Evolutionary conservation across 208 protist species (phyloP), one percentile per base, ranked within the genome.

Genomic region (Balamuthia mandrillaris): DNA sequence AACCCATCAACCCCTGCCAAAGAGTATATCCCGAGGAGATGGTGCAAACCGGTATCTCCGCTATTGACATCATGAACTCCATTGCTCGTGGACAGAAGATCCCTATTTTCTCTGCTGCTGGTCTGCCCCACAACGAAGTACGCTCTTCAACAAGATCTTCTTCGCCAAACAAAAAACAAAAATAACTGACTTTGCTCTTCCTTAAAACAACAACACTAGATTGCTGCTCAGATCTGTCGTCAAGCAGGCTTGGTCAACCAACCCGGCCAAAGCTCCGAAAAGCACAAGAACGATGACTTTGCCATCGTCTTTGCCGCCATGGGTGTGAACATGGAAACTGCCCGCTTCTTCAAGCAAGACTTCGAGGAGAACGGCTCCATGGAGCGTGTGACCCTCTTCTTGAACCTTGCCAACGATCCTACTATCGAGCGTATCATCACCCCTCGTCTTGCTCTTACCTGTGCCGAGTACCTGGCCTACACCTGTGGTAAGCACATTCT

Each of bases 31-130:
- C 99, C 33, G 93, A 99, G 95, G 97, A 99, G 92, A 99, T 99
- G 98, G 99, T 99, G 87, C 98, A 99, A 94, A 99, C 99, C 10
- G 99, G 99, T 91, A 99, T 99, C 87, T 99, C 96, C 31, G 97
- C 98, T 81, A 99, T 99, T 82, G 99, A 99, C 90, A 95, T 98
- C 49, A 99, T 99, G 98, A 99, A 98, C 84, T 98, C 96, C 52
- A 99, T 99, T 88, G 99, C 98, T 54, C 95, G 98, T 90, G 99
- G 99, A 10, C 98, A 99, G 94, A 99, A 99, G 96, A 99, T 99
- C 90, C 98, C 98, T 41, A 95, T 99, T 82, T 99, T 99, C 96
- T 99, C 98, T 66, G 98, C 97, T 81, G 96, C 98, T 9, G 99
- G 99, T 97, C 95, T 99, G 16, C 99, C 99, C 52, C 98, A 99